A percentile compares a stretch with the other conserved stretches of the same genome.
Evolutionary conservation across 2,329 filamentous ascomycete species (phyloP).

Genomic region (Scedosporium minutisporum): DNA sequence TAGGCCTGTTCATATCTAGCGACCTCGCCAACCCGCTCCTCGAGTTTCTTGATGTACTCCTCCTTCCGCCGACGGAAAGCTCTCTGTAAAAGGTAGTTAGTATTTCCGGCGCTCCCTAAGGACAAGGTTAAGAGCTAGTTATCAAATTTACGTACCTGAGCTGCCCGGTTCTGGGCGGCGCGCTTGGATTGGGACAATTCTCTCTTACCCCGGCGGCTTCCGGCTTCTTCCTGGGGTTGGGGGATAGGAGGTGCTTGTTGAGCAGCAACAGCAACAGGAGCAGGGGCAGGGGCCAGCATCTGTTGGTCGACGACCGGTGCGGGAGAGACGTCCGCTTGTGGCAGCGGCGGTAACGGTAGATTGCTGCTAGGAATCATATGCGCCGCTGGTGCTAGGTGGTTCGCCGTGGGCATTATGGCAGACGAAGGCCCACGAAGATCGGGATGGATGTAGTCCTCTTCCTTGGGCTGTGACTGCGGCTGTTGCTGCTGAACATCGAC

Average conservation of each 20-base stretch:
- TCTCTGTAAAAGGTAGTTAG: conserved; percentile 45
- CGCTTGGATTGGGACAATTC: conserved; percentile 93
- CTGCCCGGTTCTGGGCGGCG: conserved; percentile 90
- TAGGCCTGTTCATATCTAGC: conserved; percentile 65
- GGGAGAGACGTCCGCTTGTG: conserved; percentile 19
- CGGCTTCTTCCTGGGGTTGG: conserved; percentile 20
- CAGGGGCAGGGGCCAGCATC: conserved; percentile 14
- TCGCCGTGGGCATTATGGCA: conserved; percentile 11
- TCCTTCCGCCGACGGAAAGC: conserved; percentile 97
- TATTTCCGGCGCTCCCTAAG: neutral
- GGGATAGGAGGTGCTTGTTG: conserved; percentile 12
- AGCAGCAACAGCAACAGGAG: conserved; percentile 22
- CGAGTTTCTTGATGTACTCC: conserved; percentile 94
- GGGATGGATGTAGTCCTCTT: conserved; percentile 38
- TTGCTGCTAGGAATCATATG: conserved; percentile 11
- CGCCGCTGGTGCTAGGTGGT: neutral
- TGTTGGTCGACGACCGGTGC: conserved; percentile 14
- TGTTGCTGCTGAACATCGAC: conserved; percentile 17
- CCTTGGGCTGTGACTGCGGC: conserved; percentile 19
- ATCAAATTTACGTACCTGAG: conserved; percentile 61
- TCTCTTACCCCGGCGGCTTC: conserved; percentile 71
- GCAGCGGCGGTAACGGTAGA: conserved; percentile 4
- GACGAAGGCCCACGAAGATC: conserved; percentile 29
- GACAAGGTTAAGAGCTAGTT: neutral
- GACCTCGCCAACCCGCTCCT: conserved; percentile 82